Evolutionary conservation across 495 filamentous ascomycete species (phyloP).

Genomic region (Filosporella fistucella): DNA sequence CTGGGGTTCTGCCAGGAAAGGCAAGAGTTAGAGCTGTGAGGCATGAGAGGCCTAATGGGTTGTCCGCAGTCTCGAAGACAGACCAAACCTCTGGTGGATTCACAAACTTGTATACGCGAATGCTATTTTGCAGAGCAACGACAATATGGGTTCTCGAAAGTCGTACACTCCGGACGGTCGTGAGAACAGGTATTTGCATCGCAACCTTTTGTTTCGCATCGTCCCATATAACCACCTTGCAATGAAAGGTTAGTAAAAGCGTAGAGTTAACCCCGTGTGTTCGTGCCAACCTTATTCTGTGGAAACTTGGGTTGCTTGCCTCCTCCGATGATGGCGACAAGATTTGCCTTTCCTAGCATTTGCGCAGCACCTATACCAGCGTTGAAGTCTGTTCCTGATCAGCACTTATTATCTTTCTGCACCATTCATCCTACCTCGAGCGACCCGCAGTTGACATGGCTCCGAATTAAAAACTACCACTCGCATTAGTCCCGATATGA

Average conservation of each 20-base stretch:
- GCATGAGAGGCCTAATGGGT: slow-evolving; percentile 76
- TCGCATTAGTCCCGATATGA: neutral
- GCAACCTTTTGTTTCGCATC: slow-evolving; percentile 72
- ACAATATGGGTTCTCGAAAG: slow-evolving; percentile 75
- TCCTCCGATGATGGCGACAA: slow-evolving; percentile 85
- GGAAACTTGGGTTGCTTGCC: slow-evolving; percentile 83
- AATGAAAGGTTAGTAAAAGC: slow-evolving; percentile 1
- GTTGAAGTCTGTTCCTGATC: slow-evolving; percentile 60
- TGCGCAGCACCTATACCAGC: slow-evolving; percentile 78
- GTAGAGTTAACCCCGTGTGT: neutral
- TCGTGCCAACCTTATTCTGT: slow-evolving; percentile 72
- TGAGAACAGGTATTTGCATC: slow-evolving; percentile 68
- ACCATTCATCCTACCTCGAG: slow-evolving; percentile 38
- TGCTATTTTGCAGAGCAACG: slow-evolving; percentile 74
- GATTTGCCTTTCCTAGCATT: slow-evolving; percentile 87
- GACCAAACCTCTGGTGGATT: slow-evolving; percentile 68
- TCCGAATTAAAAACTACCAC: slow-evolving; percentile 70
- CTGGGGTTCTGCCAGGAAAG: slow-evolving; percentile 79
- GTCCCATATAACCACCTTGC: slow-evolving; percentile 85
- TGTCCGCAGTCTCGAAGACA: slow-evolving; percentile 83
- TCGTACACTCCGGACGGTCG: slow-evolving; percentile 72
- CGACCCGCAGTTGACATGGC: slow-evolving; percentile 68
- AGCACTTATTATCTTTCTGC: neutral
- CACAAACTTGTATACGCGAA: slow-evolving; percentile 78
- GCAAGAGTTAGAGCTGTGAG: slow-evolving; percentile 66